Conservation (phyloP, 1,139 yeast genomes). For the Tardiomyces blankii region DNA sequence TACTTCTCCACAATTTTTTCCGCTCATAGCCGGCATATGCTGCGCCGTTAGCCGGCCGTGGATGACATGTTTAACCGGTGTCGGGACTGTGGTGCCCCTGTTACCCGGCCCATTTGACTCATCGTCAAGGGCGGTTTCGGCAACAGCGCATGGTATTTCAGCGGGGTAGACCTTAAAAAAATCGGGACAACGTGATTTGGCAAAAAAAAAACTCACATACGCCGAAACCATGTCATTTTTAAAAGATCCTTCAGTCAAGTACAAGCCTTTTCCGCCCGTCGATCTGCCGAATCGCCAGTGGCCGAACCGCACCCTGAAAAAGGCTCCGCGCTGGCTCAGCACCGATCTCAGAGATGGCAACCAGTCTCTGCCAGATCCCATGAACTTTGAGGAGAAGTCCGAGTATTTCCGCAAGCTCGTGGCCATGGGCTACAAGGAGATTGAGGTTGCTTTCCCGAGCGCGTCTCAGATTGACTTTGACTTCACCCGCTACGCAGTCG, state of each 20-base stretch:
- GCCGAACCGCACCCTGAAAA: conserved; percentile 67
- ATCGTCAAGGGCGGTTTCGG: not conserved
- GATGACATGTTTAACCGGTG: too few species aligned
- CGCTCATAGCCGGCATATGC: too few species aligned
- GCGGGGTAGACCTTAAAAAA: not conserved
- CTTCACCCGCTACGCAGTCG: conserved; percentile 87
- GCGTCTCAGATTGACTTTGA: conserved; percentile 96
- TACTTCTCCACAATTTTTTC: too few species aligned
- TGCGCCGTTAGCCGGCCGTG: too few species aligned
- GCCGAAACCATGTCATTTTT: conserved; percentile 32
- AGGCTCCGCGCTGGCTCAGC: conserved; percentile 93
- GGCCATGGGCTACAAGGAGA: conserved; percentile 92
- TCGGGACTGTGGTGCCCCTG: too few species aligned
- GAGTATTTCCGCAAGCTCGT: conserved; percentile 75
- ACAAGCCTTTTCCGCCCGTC: conserved; percentile 56
- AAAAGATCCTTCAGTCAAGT: conserved; percentile 69
- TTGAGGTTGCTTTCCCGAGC: conserved; percentile 93
- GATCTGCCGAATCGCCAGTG: conserved; percentile 70
- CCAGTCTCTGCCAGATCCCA: conserved; percentile 95
- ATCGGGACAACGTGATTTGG: not conserved
- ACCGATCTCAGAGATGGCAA: conserved; percentile 96
- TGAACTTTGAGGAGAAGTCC: conserved; percentile 84
- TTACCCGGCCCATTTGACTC: not conserved
- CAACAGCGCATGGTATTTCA: not conserved
- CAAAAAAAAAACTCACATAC: not conserved